These are phyloP conservation scores for Coniochaeta ligniaria DNA, from an alignment of 2,329 filamentous ascomycete species.

Conservation along the genomic window DNA sequence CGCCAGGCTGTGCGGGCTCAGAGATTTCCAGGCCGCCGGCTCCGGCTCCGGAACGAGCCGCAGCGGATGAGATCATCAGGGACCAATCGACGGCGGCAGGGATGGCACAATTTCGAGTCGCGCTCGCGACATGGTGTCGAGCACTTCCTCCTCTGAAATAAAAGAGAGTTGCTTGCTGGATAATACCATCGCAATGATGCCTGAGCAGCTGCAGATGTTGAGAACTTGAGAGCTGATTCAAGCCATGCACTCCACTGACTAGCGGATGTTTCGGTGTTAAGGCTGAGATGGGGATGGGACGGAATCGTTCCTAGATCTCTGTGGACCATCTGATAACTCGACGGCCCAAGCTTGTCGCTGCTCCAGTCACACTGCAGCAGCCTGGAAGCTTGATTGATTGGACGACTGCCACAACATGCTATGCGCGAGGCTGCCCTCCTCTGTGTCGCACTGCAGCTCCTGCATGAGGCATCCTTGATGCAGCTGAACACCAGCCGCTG, in stretches of 20 bases:
- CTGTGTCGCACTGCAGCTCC: too few relatives aligned
- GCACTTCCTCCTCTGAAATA: neutral
- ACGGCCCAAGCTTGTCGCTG: too few relatives aligned
- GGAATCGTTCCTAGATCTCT: too few relatives aligned
- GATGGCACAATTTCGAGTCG: neutral
- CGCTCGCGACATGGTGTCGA: neutral
- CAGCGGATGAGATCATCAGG: neutral
- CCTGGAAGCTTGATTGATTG: neutral
- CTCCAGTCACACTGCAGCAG: too few relatives aligned
- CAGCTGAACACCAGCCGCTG: too few relatives aligned
- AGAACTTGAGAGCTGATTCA: neutral
- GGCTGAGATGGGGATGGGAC: neutral
- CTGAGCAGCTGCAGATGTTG: neutral
- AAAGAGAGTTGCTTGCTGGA: too few relatives aligned
- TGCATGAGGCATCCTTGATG: too few relatives aligned
- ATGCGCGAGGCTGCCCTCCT: neutral
- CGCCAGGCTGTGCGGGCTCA: neutral
- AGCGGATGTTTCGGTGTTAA: neutral
- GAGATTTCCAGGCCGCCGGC: neutral
- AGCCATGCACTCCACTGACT: neutral
- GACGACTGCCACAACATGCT: neutral
- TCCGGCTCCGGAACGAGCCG: conserved; percentile 1
- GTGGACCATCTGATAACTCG: too few relatives aligned
- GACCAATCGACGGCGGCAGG: neutral
- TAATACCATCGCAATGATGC: too few relatives aligned